These are phyloP conservation scores for Neurospora sp. DNA, from an alignment of 495 filamentous ascomycete species.

Conservation along the genomic window DNA sequence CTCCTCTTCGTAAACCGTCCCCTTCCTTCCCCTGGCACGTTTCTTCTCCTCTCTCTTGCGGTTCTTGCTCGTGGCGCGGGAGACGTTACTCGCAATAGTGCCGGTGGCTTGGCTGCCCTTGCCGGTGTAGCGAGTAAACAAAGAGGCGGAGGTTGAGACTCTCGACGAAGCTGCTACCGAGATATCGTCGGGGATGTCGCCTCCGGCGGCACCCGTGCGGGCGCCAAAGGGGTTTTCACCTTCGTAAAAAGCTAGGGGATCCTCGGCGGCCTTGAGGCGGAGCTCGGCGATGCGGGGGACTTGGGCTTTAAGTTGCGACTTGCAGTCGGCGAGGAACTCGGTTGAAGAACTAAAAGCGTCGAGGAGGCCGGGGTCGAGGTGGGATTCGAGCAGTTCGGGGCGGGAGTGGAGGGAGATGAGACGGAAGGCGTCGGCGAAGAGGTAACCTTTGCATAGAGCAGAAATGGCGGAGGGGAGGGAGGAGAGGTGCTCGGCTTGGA, in stretches of 20 bases:
- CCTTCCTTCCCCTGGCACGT: slow-evolving; percentile 86
- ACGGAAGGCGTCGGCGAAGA: slow-evolving; percentile 75
- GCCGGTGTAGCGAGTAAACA: slow-evolving; percentile 89
- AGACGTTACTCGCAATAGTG: slow-evolving; percentile 55
- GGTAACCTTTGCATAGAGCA: slow-evolving; percentile 71
- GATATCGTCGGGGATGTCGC: slow-evolving; percentile 80
- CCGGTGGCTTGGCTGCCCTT: slow-evolving; percentile 19
- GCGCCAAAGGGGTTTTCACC: slow-evolving; percentile 43
- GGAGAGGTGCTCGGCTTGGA: slow-evolving; percentile 70
- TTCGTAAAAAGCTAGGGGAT: slow-evolving; percentile 72
- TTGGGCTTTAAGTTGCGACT: slow-evolving; percentile 70
- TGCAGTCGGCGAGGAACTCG: slow-evolving; percentile 87
- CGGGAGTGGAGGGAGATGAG: slow-evolving; percentile 39
- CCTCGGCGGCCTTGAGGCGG: slow-evolving; percentile 63
- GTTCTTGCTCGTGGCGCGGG: slow-evolving; percentile 73
- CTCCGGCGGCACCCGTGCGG: slow-evolving; percentile 32
- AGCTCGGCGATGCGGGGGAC: slow-evolving; percentile 77
- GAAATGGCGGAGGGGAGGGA: slow-evolving; percentile 57
- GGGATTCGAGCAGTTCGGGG: slow-evolving; percentile 37
- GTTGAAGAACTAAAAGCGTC: slow-evolving; percentile 70
- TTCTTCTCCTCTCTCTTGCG: slow-evolving; percentile 85
- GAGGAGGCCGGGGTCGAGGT: slow-evolving; percentile 64
- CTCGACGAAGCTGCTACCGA: slow-evolving; percentile 80
- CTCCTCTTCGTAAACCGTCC: slow-evolving; percentile 94
- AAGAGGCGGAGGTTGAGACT: slow-evolving; percentile 61